phyloP scores from a whole-genome alignment of 192 early-diverging fungal genomes.

The Mortierella alpina region DNA sequence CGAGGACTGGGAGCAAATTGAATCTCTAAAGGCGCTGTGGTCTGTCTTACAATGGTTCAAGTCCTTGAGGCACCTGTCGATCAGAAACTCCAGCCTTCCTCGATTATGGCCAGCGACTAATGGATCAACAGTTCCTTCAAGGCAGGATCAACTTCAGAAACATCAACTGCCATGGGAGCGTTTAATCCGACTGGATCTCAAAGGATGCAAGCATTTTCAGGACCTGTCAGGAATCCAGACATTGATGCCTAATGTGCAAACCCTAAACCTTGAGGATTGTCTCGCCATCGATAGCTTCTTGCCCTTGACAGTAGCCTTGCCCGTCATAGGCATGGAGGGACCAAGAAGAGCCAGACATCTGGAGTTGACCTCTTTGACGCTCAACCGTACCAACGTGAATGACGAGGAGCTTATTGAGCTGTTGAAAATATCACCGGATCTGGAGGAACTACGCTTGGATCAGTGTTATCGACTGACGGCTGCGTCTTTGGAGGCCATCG shows the following conservation, averaged over 20 bases:
- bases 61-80: background rate
- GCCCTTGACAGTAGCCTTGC: background rate
- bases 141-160: background rate
- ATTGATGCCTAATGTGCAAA: conserved; percentile 6
- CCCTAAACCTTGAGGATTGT: conserved; percentile 23
- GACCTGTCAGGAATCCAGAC: conserved; percentile 14
- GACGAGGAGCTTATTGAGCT: conserved; percentile 30
- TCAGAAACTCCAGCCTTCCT: conserved; percentile 1
- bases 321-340: background rate
- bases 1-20: conserved; percentile 20
- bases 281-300: conserved; percentile 6
- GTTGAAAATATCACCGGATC: conserved; percentile 12
- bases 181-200: conserved; percentile 18
- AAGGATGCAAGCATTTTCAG: conserved; percentile 14
- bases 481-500: conserved; percentile 20
- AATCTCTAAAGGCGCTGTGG: background rate
- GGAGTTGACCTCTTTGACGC: background rate
- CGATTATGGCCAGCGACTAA: background rate
- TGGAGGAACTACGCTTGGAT: conserved; percentile 35
- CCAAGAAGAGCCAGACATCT: background rate
- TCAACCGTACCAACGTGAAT: conserved; percentile 13
- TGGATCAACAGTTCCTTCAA: background rate
- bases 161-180: background rate
- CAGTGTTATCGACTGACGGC: conserved; percentile 43
- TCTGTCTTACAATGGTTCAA: background rate